Evolutionary conservation across 2,329 filamentous ascomycete genomes (phyloP), one percentile per base, ranked within the genome.

Genomic region (Paracorniculantispora psalliotae): DNA sequence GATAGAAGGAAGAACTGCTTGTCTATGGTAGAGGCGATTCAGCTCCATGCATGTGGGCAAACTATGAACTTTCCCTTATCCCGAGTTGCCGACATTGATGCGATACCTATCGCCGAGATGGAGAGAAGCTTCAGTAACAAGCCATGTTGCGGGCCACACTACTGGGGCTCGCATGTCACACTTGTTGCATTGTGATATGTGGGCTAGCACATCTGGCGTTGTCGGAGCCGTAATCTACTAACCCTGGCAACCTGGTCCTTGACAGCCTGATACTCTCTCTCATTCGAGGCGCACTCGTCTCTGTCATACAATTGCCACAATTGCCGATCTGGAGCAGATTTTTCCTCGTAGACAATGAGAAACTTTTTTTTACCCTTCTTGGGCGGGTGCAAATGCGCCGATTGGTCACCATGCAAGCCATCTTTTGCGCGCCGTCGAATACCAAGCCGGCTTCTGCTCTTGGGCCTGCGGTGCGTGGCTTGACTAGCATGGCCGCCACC

Each of bases 401-500:
- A 57, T 57, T 57, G 55, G 55, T 23, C 55, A n/a, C 21, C 4
- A 50, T 35, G 47, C 47, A 57, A 57, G 55, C 55, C 55, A 57
- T 57, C n/a, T 25, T 50, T 43, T 39, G 43, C 39, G 21, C 43
- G 9, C 17, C 19, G 23, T 28, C 30, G 10, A 57, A 39, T 44
- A 23, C 55, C 26, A 50, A 57, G 55, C 47, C 55, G 55, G 46
- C 55, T 50, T 23, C 37, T 44, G 26, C 35, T 25, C 15, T 39
- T 28, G 55, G 28, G 13, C 17, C 17, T 33, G 51, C 17, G 12
- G 23, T 41, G 37, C 25, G 26, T 50, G 55, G 55, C 55, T 50
- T 50, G 46, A n/a, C 33, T 56, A 56, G 30, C 30, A 39, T 15
- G 30, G 30, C 53, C 21, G 52, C 52, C 19, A 35, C 46, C 30